phyloP scores from a whole-genome alignment of 345 rosid genomes.

The Citrus hindsii region DNA sequence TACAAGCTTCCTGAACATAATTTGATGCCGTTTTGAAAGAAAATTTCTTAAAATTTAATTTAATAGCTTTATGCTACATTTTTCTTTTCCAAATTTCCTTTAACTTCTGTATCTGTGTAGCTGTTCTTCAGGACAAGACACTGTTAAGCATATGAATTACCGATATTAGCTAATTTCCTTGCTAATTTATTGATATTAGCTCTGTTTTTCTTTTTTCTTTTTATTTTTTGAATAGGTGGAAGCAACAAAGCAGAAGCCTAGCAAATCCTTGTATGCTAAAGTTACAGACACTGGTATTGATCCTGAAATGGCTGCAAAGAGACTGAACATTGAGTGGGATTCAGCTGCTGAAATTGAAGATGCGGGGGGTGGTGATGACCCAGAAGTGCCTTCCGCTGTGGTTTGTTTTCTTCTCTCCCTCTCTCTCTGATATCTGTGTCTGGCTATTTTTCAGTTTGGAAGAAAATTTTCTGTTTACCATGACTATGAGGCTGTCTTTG shows the following conservation, averaged over 20 bases:
- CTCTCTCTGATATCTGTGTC: neutral
- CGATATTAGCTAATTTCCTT: neutral
- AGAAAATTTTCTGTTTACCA: neutral
- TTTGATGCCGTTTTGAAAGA: neutral
- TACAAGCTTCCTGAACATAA: neutral
- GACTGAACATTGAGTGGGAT: constrained; percentile 91
- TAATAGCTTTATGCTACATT: neutral
- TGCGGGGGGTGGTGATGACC: constrained; percentile 40
- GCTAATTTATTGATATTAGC: neutral
- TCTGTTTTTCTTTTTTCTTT: neutral
- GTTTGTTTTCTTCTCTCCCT: constrained; percentile 45
- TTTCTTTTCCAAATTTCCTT: neutral
- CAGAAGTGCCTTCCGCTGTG: constrained; percentile 69
- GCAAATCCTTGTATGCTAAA: constrained; percentile 76
- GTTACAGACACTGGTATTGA: constrained; percentile 84
- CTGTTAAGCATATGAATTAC: neutral
- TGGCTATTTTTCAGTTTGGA: neutral
- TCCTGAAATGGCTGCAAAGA: constrained; percentile 80
- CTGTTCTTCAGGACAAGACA: neutral
- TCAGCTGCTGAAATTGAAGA: constrained; percentile 89
- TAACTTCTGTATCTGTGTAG: neutral
- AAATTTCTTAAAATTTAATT: neutral
- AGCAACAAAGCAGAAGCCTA: constrained; percentile 48
- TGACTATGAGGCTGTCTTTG: neutral
- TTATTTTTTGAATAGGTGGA: constrained; percentile 45